Percentiles rank a stretch among this genome's conserved stretches.
Evolutionary conservation across 768 basidiomycete species (phyloP).

Genomic region (Gloeophyllum trabeum): DNA sequence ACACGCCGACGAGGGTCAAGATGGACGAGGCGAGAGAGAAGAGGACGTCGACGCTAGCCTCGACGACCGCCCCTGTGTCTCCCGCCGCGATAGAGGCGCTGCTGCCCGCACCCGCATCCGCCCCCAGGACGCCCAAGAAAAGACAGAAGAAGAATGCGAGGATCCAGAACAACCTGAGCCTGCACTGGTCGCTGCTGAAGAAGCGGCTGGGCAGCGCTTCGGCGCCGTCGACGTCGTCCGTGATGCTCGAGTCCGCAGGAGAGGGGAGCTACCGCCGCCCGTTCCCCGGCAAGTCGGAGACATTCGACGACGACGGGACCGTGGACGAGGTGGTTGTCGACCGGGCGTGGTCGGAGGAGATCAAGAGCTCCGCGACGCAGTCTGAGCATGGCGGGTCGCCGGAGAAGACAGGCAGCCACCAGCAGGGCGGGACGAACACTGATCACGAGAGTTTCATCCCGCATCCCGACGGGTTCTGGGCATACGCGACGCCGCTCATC

Average conservation of each 20-base stretch:
- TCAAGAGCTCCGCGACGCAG: conserved; percentile 30
- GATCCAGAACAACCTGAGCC: conserved; percentile 18
- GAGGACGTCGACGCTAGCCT: neutral
- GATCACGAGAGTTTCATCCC: conserved; percentile 13
- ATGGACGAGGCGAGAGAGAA: neutral
- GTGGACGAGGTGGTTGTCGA: conserved; percentile 60
- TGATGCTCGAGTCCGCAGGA: conserved; percentile 26
- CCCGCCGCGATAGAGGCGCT: neutral
- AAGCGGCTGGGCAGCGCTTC: conserved; percentile 44
- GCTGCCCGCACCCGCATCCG: conserved; percentile 7
- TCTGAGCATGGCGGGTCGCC: conserved; percentile 36
- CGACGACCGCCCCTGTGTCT: neutral
- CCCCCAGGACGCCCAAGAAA: conserved; percentile 12
- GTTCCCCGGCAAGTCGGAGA: conserved; percentile 16
- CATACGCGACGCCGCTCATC: conserved; percentile 16
- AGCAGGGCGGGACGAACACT: conserved; percentile 1
- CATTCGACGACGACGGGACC: conserved; percentile 16
- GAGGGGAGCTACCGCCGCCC: conserved; percentile 17
- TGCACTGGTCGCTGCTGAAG: conserved; percentile 40
- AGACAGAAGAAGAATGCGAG: conserved; percentile 26
- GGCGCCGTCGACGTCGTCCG: conserved; percentile 39
- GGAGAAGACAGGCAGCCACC: conserved; percentile 21
- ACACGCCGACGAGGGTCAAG: neutral
- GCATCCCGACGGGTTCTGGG: conserved; percentile 15
- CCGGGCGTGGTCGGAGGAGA: conserved; percentile 41